Conservation (phyloP, 257 asterid species). For the Rubia yunnanensis region DNA sequence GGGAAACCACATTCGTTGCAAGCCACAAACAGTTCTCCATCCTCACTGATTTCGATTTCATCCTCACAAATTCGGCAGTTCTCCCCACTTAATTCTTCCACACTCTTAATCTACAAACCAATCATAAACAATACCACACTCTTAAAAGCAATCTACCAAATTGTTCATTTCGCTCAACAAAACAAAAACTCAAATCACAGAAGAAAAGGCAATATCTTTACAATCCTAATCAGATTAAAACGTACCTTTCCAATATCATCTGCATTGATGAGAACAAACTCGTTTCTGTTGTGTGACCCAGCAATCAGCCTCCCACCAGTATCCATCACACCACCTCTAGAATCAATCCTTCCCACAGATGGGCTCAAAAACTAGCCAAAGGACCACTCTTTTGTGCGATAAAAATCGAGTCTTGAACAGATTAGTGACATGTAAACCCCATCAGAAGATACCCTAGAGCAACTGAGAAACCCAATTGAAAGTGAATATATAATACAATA, state of each 20-base stretch:
- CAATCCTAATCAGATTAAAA: constrained; percentile 3
- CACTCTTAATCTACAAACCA: constrained; percentile 52
- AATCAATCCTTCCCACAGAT: constrained; percentile 18
- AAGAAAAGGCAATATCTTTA: neutral
- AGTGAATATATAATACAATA: neutral
- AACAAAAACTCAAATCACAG: neutral
- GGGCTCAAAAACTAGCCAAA: neutral
- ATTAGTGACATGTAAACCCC: constrained; percentile 22
- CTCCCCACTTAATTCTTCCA: constrained; percentile 58
- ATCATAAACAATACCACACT: constrained; percentile 7
- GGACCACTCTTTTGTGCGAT: constrained; percentile 20
- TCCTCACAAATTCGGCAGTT: constrained; percentile 75
- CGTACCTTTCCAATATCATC: constrained; percentile 70
- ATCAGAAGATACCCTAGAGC: constrained; percentile 26
- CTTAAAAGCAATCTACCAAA: constrained; percentile 12
- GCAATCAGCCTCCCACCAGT: constrained; percentile 80
- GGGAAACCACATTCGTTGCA: constrained; percentile 98
- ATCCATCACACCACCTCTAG: constrained; percentile 48
- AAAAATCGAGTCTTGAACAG: constrained; percentile 29
- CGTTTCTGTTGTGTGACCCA: constrained; percentile 84
- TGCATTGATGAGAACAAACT: constrained; percentile 67
- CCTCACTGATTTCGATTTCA: constrained; percentile 52
- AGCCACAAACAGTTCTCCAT: constrained; percentile 77
- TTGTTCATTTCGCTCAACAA: neutral
- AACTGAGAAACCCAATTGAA: constrained; percentile 32